Percentiles rank a stretch among this genome's conserved stretches.
Conservation (phyloP, 2,329 filamentous ascomycete species). For the Pyrenophora graminea region DNA sequence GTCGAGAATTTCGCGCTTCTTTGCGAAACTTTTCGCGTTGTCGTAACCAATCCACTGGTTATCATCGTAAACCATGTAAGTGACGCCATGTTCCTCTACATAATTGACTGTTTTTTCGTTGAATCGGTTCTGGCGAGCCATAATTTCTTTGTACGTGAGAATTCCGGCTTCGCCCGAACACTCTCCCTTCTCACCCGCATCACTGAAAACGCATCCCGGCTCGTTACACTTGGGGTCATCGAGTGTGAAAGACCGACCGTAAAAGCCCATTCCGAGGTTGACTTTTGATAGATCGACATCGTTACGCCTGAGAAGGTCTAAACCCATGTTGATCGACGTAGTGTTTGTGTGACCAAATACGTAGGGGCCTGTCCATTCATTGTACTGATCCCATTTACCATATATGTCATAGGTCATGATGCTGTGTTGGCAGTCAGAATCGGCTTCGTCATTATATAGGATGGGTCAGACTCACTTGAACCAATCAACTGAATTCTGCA, state of each 20-base stretch:
- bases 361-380: slow-evolving; percentile 26
- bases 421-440: not conserved
- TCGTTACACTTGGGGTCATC: slow-evolving; percentile 13
- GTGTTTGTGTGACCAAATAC: slow-evolving; percentile 50
- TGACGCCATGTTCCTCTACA: not conserved
- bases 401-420: slow-evolving; percentile 55
- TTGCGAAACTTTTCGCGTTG: not conserved
- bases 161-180: slow-evolving; percentile 6
- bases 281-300: slow-evolving; percentile 48
- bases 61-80: not conserved
- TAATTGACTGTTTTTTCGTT: slow-evolving; percentile 5
- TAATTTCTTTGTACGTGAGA: slow-evolving; percentile 6
- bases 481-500: slow-evolving; percentile 38
- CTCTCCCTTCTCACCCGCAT: slow-evolving; percentile 2
- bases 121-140: too few species aligned
- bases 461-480: slow-evolving; percentile 36
- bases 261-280: slow-evolving; percentile 52
- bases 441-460: too few species aligned
- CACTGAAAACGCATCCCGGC: slow-evolving; percentile 10
- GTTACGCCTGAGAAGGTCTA: slow-evolving; percentile 54
- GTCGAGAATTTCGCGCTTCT: too few species aligned
- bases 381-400: slow-evolving; percentile 48
- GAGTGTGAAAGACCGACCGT: slow-evolving; percentile 44
- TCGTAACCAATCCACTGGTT: slow-evolving; percentile 1
- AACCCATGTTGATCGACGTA: slow-evolving; percentile 49